Base-by-base conservation (phyloP, 2,329 filamentous ascomycete species). In the Colletotrichum liriopes region DNA sequence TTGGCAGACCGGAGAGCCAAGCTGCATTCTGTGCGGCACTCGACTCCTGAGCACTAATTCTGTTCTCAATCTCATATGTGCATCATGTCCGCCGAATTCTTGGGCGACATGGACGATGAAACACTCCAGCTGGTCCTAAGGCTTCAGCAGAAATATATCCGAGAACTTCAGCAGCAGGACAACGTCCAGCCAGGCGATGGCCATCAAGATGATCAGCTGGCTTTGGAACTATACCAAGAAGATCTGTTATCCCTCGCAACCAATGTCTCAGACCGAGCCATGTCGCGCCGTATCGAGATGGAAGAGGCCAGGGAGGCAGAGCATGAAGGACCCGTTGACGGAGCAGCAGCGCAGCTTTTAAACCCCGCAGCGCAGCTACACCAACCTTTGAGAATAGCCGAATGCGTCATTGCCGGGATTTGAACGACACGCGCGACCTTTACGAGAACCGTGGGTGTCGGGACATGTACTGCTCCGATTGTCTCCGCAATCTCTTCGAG, bases 391-490 rank as follows among this genome's bases (percentile, higher is more conserved):
- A 35, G 7, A 35, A 37, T 16, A 35, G 51, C 51, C 29, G 18
- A 20, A 35, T 55, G 51, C 51, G 51, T 55, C 9, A n/a, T 55
- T 35, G 51, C 16, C 51, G 8, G 9, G 51, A 35, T 9, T 5
- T 35, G 35, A 9, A 55, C 29, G 51, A 35, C 20, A 20, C 29
- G 26, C 26, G 12, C 29, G 16, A 54, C 9, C 51, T 54, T 6
- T 54, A 54, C 51, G 51, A 54, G 20, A 54, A 20, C 29, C 16
- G 11, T 54, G 51, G 29, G 20, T 54, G 26, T 35, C 26, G 5
- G 11, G 7, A 91, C 74, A 75, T 83, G 5, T 91, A 90, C 77
- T 91, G 89, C 74, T 76, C 77, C 0, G 72, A 73, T 0, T 91
- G 89, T 75, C 73, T 91, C 0, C 75, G 75, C 2, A 65, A 73